Conservation (phyloP, 1,284 basidiomycete species). For the Fistulinella cinereoalba region DNA sequence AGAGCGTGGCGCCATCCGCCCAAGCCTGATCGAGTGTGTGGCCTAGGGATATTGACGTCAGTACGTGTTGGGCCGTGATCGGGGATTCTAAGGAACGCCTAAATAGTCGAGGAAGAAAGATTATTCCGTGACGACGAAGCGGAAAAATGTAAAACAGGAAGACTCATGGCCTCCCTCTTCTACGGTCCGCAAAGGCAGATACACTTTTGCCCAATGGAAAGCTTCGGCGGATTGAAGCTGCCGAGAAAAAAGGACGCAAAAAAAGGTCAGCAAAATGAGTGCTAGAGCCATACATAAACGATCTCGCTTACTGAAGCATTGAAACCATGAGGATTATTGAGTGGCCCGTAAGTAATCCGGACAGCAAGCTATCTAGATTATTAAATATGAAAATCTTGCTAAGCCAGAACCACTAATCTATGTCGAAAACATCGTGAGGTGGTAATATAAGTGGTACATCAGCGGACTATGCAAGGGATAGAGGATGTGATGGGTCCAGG, state of each 20-base stretch:
- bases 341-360: conserved; percentile 13
- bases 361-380: conserved; percentile 23
- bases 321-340: conserved; percentile 6
- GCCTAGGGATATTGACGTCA: too few species aligned
- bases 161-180: not conserved
- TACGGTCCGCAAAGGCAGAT: too few species aligned
- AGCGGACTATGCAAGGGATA: conserved; percentile 30
- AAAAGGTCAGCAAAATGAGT: conserved; percentile 19
- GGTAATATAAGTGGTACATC: conserved; percentile 30
- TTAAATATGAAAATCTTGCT: conserved; percentile 20
- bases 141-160: conserved; percentile 3
- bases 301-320: conserved; percentile 23
- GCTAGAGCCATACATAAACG: conserved; percentile 5
- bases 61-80: conserved; percentile 1
- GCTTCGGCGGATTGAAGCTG: conserved; percentile 7
- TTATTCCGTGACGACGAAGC: conserved; percentile 1
- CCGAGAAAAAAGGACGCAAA: conserved; percentile 2
- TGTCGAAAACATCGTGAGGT: conserved; percentile 20
- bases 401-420: conserved; percentile 26
- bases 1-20: conserved; percentile 9
- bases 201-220: not conserved
- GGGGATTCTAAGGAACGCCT: not conserved
- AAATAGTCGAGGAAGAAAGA: conserved; percentile 1
- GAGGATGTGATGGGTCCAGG: conserved; percentile 9
- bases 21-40: not conserved